Conservation (phyloP, 2,329 filamentous ascomycete species). For the Dactylonectria macrodidyma region DNA sequence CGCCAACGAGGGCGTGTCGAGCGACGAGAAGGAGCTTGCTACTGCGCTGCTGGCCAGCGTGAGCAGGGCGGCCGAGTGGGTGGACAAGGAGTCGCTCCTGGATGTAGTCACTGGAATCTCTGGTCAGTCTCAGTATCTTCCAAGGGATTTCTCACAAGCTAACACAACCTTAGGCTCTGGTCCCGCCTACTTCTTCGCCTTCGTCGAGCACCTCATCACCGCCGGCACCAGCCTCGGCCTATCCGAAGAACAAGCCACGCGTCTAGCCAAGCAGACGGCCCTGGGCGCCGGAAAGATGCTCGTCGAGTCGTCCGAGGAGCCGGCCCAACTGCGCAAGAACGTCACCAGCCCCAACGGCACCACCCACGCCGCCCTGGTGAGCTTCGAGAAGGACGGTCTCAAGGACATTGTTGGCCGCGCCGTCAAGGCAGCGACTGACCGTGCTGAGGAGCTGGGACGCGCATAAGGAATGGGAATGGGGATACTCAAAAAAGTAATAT, state of each 20-base stretch:
- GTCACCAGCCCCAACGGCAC: slow-evolving; percentile 69
- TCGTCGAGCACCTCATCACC: slow-evolving; percentile 66
- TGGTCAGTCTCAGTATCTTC: slow-evolving; percentile 50
- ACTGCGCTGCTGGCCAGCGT: slow-evolving; percentile 60
- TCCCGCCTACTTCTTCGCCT: slow-evolving; percentile 68
- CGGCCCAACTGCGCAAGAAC: slow-evolving; percentile 64
- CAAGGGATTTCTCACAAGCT: slow-evolving; percentile 1
- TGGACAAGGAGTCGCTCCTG: slow-evolving; percentile 63
- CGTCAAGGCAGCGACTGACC: slow-evolving; percentile 62
- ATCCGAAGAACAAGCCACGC: slow-evolving; percentile 63
- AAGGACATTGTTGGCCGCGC: slow-evolving; percentile 60
- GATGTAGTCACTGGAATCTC: slow-evolving; percentile 67
- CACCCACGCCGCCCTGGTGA: slow-evolving; percentile 64
- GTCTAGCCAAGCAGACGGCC: slow-evolving; percentile 65
- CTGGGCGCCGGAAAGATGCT: slow-evolving; percentile 68
- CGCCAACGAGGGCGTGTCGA: slow-evolving; percentile 59
- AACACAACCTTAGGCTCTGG: slow-evolving; percentile 58
- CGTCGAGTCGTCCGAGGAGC: slow-evolving; percentile 61
- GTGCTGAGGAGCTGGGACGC: slow-evolving; percentile 61
- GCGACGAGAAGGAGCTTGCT: slow-evolving; percentile 59
- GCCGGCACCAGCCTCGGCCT: slow-evolving; percentile 62
- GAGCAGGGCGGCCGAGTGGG: slow-evolving; percentile 65
- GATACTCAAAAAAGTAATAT: neutral
- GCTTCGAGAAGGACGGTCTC: slow-evolving; percentile 62
- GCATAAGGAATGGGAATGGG: slow-evolving; percentile 33